Percentiles rank a stretch among this genome's conserved stretches.
phyloP scores from a whole-genome alignment of 176 grass and related monocot genomes.

The Ensete glaucum region DNA sequence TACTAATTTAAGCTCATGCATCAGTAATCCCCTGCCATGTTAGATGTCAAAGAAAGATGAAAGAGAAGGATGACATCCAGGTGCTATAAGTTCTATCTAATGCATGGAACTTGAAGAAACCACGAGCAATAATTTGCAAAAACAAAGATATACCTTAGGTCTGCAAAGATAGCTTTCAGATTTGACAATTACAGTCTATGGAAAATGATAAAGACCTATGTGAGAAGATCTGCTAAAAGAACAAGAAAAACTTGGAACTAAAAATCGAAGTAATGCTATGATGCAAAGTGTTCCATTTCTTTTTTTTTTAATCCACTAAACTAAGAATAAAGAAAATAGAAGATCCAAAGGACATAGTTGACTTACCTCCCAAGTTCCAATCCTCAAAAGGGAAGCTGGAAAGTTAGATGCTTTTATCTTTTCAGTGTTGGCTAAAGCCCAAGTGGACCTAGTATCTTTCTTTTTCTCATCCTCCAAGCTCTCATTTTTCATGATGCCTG shows the following conservation, averaged over 20 bases:
- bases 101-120: not conserved
- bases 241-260: no score
- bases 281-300: not conserved
- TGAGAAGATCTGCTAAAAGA: no score
- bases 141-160: no score
- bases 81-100: not conserved
- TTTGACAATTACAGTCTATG: no score
- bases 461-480: slow-evolving; percentile 6
- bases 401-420: slow-evolving; percentile 90
- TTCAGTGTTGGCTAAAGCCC: slow-evolving; percentile 24
- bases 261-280: no score
- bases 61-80: not conserved
- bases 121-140: no score
- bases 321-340: not conserved
- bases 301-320: not conserved
- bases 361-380: slow-evolving; percentile 79
- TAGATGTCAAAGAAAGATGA: not conserved
- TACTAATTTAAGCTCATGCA: not conserved
- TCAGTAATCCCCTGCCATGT: not conserved
- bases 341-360: not conserved
- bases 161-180: no score
- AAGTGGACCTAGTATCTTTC: not conserved
- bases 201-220: no score
- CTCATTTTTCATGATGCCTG: not conserved
- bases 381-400: slow-evolving; percentile 47